A percentile compares a stretch with the other conserved stretches of the same genome.
Conservation (phyloP, 805 yeast species). For the Metahyphopichia silvanorum region DNA sequence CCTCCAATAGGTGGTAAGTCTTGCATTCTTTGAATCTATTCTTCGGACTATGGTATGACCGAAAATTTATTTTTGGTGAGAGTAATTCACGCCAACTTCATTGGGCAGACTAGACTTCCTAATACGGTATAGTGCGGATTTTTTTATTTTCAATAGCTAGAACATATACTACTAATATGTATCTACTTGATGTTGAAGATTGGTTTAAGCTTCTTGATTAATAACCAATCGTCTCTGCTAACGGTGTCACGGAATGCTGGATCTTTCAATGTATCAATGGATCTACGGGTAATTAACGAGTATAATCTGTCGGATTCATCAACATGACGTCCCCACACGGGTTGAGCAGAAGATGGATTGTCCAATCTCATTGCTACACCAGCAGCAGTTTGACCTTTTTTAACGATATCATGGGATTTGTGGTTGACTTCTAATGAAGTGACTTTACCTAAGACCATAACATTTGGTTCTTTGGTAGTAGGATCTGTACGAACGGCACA, state of each 20-base stretch:
- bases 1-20: slow-evolving; percentile 88
- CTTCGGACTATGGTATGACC: neutral
- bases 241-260: slow-evolving; percentile 96
- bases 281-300: slow-evolving; percentile 84
- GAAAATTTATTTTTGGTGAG: neutral
- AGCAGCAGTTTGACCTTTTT: slow-evolving; percentile 93
- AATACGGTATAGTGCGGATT: neutral
- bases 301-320: slow-evolving; percentile 88
- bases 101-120: neutral
- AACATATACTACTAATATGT: too few species aligned
- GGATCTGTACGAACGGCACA: slow-evolving; percentile 92
- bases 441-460: slow-evolving; percentile 81
- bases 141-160: too few species aligned
- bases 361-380: slow-evolving; percentile 99
- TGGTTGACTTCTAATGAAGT: slow-evolving; percentile 95
- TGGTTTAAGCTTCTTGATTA: slow-evolving; percentile 83
- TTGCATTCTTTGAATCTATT: too few species aligned
- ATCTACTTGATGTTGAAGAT: slow-evolving; percentile 74
- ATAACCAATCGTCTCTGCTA: slow-evolving; percentile 92
- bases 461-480: slow-evolving; percentile 66
- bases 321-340: slow-evolving; percentile 98
- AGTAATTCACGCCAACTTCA: neutral
- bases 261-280: slow-evolving; percentile 96
- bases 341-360: slow-evolving; percentile 87
- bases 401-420: slow-evolving; percentile 71